Evolutionary conservation across 768 basidiomycete species (phyloP), one percentile per base, ranked within the genome.

Genomic region (Cyathus striatus): DNA sequence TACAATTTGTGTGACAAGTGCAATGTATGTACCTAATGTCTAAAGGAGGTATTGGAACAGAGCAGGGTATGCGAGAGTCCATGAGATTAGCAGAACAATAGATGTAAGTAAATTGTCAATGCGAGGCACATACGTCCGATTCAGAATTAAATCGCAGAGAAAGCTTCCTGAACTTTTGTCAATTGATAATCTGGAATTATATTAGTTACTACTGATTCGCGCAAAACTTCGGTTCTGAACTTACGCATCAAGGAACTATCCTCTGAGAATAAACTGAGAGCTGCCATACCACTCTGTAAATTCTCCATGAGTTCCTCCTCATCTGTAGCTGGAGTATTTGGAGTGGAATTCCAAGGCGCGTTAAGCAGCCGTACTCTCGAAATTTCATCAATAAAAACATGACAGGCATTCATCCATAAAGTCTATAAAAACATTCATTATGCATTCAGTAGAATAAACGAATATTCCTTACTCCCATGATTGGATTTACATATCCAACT

Each of bases 371-470:
- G 68, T 20, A 69, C 52, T 23, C 67, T 58, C 32, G 65, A 66
- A 33, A 76, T 66, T 52, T 73, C 75, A 37, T 68, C 67, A 38
- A 73, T 65, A 51, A 75, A 68, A 23, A 75, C 64, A 36, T 66
- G 60, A 49, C 69, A 72, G 24, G 73, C 71, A 34, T 60, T 62
- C 57, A 65, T 63, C 72, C 73, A 75, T 6, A 75, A 54, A 3
- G 68, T 71, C 72, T 75, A 48, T 40, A 48, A 44, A 49, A 13
- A 40, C 1, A 32, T 35, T 21, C 24, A 45, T 49, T 12, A 26
- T 32, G 39, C 24, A 34, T 34, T 40, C 26, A 47, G 22, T 16
- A 43, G 39, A 22, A 42, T 41, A 49, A 42, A 35, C 44, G 27
- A 23, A 35, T 49, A 43, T 17, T 22, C 67, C 74, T 57, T 56